These are phyloP conservation scores for Acanthamoeba triangularis DNA, from an alignment of 208 protist genomes.

Conservation along the genomic window DNA sequence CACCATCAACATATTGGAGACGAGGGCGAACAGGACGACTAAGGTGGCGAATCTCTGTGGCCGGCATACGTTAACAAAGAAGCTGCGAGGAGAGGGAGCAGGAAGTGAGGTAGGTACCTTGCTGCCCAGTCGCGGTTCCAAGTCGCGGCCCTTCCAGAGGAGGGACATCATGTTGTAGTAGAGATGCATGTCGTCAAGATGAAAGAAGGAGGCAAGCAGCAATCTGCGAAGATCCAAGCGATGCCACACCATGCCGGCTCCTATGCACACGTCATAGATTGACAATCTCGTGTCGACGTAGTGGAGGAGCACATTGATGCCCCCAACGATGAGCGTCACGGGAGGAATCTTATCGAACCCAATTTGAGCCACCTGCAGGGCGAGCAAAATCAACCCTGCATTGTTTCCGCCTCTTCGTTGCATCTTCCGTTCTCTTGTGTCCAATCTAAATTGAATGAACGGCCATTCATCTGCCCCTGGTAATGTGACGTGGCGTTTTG, in stretches of 20 bases:
- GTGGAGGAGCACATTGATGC: conserved; percentile 50
- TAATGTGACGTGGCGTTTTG: no score
- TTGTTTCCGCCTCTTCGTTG: conserved; percentile 16
- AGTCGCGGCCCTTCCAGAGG: conserved; percentile 35
- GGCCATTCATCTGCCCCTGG: no score
- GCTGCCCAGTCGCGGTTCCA: conserved; percentile 34
- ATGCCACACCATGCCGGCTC: conserved; percentile 45
- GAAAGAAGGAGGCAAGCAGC: conserved; percentile 68
- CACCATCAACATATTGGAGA: conserved; percentile 77
- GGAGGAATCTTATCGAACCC: conserved; percentile 75
- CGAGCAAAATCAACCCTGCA: conserved; percentile 23
- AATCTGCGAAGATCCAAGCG: not conserved
- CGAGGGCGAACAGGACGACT: conserved; percentile 48
- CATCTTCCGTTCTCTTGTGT: not conserved
- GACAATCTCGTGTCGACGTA: not conserved
- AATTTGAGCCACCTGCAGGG: conserved; percentile 40
- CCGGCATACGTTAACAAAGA: no score
- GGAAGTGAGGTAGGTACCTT: conserved; percentile 1
- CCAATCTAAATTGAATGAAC: not conserved
- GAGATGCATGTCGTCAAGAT: conserved; percentile 77
- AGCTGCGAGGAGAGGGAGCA: not conserved
- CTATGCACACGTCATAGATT: conserved; percentile 67
- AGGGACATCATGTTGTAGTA: conserved; percentile 78
- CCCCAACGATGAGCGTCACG: conserved; percentile 27
- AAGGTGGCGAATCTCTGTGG: conserved; percentile 38